Evolutionary conservation across 2,329 filamentous ascomycete genomes (phyloP).

Genomic region (Westerdykella ornata): DNA sequence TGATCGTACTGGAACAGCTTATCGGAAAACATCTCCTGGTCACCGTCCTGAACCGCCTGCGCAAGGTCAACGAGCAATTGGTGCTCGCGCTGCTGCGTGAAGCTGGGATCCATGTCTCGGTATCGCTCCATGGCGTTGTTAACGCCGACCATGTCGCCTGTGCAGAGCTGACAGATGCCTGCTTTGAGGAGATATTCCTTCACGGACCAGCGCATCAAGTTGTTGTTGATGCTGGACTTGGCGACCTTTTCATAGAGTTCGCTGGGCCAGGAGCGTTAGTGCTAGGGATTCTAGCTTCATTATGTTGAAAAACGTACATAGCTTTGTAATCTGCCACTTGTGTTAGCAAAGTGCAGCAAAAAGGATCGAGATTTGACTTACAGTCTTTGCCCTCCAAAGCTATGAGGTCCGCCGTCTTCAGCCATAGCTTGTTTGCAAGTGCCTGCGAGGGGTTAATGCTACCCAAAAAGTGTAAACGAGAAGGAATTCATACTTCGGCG

Average conservation of each 20-base stretch:
- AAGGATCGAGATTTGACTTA: conserved; percentile 44
- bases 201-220: conserved; percentile 57
- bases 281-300: too few relatives aligned
- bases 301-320: conserved; percentile 14
- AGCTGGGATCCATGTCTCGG: conserved; percentile 58
- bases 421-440: conserved; percentile 85
- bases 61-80: conserved; percentile 72
- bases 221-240: conserved; percentile 71
- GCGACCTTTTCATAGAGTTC: conserved; percentile 72
- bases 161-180: conserved; percentile 78
- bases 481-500: conserved; percentile 24
- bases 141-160: conserved; percentile 68
- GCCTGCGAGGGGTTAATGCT: conserved; percentile 36
- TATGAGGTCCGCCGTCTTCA: conserved; percentile 84
- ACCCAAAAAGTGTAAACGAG: conserved; percentile 8
- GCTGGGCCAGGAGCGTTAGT: conserved; percentile 1
- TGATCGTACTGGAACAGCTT: conserved; percentile 86
- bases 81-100: conserved; percentile 70
- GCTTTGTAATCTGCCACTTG: conserved; percentile 26
- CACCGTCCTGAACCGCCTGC: conserved; percentile 66
- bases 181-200: conserved; percentile 96
- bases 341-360: conserved; percentile 3
- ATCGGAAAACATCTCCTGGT: conserved; percentile 77
- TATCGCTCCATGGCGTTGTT: conserved; percentile 78
- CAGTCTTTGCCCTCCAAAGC: conserved; percentile 79